Percentiles rank a stretch among this genome's conserved stretches.
Evolutionary conservation across 164 flowering plant species (phyloP).

Genomic region (Dillenia suffruticosa): DNA sequence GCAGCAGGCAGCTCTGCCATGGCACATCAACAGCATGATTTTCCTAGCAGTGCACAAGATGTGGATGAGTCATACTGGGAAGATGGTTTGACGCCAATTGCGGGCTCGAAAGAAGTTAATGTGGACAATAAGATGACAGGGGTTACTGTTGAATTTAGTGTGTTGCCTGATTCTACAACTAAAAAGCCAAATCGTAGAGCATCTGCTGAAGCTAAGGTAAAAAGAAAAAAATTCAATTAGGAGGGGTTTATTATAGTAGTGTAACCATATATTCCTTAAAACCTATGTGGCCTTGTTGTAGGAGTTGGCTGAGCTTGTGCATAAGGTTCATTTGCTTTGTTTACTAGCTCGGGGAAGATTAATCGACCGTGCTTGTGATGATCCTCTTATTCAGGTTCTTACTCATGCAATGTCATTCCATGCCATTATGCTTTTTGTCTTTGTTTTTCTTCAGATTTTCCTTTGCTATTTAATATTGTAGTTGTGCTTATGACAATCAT

Average conservation of each 20-base stretch:
- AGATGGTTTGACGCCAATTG: constrained; percentile 50
- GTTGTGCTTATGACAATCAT: no score
- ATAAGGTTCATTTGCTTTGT: constrained; percentile 88
- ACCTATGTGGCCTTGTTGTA: constrained; percentile 17
- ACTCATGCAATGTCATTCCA: constrained; percentile 3
- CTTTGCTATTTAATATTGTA: neutral
- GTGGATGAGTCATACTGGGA: constrained; percentile 74
- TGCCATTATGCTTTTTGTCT: neutral
- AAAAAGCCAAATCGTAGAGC: constrained; percentile 52
- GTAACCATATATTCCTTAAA: neutral
- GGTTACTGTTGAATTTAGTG: constrained; percentile 56
- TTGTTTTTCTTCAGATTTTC: neutral
- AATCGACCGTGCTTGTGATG: constrained; percentile 76
- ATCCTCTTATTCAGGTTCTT: constrained; percentile 88
- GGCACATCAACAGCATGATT: constrained; percentile 9
- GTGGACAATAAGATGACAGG: constrained; percentile 18
- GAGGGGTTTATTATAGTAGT: neutral
- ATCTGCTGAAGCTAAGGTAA: constrained; percentile 82
- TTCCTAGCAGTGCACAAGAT: constrained; percentile 26
- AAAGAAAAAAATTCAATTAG: neutral
- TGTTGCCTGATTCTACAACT: constrained; percentile 34
- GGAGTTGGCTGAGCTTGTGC: constrained; percentile 89
- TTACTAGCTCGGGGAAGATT: constrained; percentile 86
- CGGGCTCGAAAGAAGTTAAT: constrained; percentile 9
- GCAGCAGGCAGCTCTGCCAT: neutral